Base-by-base conservation (phyloP, 768 basidiomycete genomes). In the Sarcodon aspratus region DNA sequence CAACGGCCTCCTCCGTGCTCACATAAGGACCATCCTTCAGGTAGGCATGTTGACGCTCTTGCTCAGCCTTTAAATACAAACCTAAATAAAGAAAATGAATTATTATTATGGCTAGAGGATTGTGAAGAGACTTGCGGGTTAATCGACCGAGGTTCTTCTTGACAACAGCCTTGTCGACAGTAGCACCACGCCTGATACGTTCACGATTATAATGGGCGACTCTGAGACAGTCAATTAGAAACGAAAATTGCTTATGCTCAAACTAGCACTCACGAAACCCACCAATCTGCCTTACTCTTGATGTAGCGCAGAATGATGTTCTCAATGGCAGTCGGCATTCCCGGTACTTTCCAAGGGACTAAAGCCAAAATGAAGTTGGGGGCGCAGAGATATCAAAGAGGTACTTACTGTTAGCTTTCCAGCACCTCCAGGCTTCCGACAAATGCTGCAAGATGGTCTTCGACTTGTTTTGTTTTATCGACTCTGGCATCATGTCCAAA, bases 401-500 rank as follows among this genome's bases (percentile, higher is more conserved):
- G 45, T 27, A 66, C 79, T 57, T 52, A 80, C 79, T 92, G 61
- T 92, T 92, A 3, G 89, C 89, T 65, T 92, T 92, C 89, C 89
- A 92, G 67, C 94, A 97, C 57, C 95, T 76, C 96, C 96, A 98
- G 9, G 95, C 96, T 63, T 98, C 96, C 3, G 94, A 96, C 56
- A 98, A 69, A 63, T 98, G 96, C 64, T 99, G 96, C 62, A 99
- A 61, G 55, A 99, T 98, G 9, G 96, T 98, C 74, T 99, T 99
- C n/a, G 93, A 82, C 72, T 99, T 98, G 70, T 98, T 99, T 67
- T 94, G 92, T 68, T 94, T 94, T 72, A 98, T 94, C 2, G 89
- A 92, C 66, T 98, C 96, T 7, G 96, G 96, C 95, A 98, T 97
- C 95, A 98, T 97, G 71, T 98, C 95, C 57, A 99, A 73, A 57